Percentiles rank a stretch among this genome's conserved stretches.
Evolutionary conservation across 73 alveolate species (phyloP).

Genomic region (Strombidium stylifer): DNA sequence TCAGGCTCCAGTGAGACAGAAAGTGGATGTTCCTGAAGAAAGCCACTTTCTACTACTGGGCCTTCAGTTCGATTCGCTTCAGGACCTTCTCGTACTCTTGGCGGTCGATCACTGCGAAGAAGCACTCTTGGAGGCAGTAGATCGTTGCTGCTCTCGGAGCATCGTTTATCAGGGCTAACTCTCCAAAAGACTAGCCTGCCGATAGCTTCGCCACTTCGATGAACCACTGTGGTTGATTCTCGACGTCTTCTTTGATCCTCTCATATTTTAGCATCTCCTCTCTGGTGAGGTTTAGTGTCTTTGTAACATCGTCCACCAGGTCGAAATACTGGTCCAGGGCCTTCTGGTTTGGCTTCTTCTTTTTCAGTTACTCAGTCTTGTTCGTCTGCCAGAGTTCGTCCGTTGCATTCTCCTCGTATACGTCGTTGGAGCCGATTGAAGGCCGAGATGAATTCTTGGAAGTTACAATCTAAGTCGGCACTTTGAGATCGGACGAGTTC

Average conservation of each 20-base stretch:
- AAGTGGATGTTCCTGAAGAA: slow-evolving; percentile 20
- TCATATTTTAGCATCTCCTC: background rate
- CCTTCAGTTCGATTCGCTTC: slow-evolving; percentile 16
- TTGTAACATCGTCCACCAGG: background rate
- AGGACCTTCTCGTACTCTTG: slow-evolving; percentile 30
- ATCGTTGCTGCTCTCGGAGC: slow-evolving; percentile 68
- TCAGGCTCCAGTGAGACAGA: slow-evolving; percentile 11
- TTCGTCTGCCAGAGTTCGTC: background rate
- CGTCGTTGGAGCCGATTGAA: too few relatives aligned
- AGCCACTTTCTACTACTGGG: slow-evolving; percentile 22
- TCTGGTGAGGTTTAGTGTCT: background rate
- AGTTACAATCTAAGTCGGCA: too few relatives aligned
- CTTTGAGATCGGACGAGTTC: background rate
- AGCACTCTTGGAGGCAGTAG: slow-evolving; percentile 18
- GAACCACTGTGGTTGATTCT: background rate
- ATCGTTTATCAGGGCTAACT: slow-evolving; percentile 53
- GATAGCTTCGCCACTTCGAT: slow-evolving; percentile 28
- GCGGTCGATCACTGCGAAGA: slow-evolving; percentile 36
- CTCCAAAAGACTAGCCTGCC: slow-evolving; percentile 61
- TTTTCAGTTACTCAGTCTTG: background rate
- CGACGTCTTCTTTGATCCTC: background rate
- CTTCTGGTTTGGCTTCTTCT: background rate
- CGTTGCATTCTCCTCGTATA: too few relatives aligned
- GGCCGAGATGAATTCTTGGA: too few relatives aligned
- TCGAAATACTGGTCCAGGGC: background rate